A percentile compares a stretch with the other conserved stretches of the same genome.
Conservation (phyloP, 2,329 filamentous ascomycete species). For the Diplodia seriata region DNA sequence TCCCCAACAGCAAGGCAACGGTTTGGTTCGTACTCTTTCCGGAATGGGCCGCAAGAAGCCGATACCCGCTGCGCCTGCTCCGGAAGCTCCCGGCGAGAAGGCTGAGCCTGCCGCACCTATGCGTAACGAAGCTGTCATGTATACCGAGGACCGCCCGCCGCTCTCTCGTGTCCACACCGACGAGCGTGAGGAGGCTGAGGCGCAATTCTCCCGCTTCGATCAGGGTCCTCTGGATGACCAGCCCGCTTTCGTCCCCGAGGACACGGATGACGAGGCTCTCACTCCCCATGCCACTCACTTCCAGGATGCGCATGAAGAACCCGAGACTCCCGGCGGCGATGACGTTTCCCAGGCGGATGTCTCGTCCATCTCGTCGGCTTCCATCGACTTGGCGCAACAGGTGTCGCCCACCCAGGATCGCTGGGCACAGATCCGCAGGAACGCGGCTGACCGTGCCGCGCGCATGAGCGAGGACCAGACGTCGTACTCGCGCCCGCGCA, state of each 20-base stretch:
- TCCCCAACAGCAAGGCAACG: conserved; percentile 17
- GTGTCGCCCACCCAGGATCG: conserved; percentile 68
- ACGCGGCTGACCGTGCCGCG: conserved; percentile 81
- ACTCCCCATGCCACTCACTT: conserved; percentile 34
- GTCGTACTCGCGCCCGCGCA: conserved; percentile 47
- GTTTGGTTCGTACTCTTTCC: conserved; percentile 21
- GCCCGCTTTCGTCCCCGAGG: conserved; percentile 76
- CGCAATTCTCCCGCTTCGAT: conserved; percentile 75
- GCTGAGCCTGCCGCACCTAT: conserved; percentile 12
- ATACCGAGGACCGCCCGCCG: conserved; percentile 28
- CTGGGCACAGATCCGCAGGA: conserved; percentile 96
- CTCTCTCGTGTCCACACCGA: conserved; percentile 51
- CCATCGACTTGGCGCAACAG: conserved; percentile 47
- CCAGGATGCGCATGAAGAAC: conserved; percentile 33
- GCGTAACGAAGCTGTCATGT: conserved; percentile 29
- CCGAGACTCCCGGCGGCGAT: conserved; percentile 35
- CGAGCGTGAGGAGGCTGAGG: conserved; percentile 65
- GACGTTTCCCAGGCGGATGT: conserved; percentile 41
- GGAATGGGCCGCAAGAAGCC: conserved; percentile 21
- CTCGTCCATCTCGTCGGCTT: conserved; percentile 47
- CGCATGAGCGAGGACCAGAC: conserved; percentile 72
- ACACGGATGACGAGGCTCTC: conserved; percentile 44
- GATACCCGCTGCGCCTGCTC: conserved; percentile 6
- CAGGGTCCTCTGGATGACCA: conserved; percentile 88
- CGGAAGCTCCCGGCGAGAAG: not conserved